phyloP scores from a whole-genome alignment of 441 rosid genomes.

The Erodium trifolium region DNA sequence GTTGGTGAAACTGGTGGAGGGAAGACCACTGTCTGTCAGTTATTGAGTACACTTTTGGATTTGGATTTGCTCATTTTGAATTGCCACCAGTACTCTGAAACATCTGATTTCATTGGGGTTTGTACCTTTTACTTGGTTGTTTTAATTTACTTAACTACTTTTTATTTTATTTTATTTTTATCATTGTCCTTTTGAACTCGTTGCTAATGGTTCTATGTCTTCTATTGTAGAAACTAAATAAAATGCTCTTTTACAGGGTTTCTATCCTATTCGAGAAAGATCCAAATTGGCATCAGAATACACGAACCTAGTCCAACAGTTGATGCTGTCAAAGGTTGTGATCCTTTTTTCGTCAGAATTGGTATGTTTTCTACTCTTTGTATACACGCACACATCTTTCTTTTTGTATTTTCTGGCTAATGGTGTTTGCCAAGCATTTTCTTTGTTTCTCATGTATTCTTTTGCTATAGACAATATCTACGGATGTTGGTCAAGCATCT shows the following conservation, averaged over 20 bases:
- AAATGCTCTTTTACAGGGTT: constrained; percentile 54
- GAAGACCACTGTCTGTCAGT: constrained; percentile 92
- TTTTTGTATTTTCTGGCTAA: constrained; percentile 3
- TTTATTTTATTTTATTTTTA: neutral
- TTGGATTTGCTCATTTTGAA: constrained; percentile 76
- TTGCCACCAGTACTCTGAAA: constrained; percentile 96
- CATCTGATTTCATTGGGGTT: constrained; percentile 98
- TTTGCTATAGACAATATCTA: constrained; percentile 49
- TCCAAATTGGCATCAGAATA: constrained; percentile 59
- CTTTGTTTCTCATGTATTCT: constrained; percentile 18
- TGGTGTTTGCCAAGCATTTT: constrained; percentile 9
- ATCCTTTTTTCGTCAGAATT: constrained; percentile 26
- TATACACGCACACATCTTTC: neutral
- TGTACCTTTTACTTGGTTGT: constrained; percentile 23
- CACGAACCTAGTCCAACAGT: constrained; percentile 41
- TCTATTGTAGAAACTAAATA: constrained; percentile 6
- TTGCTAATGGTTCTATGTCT: constrained; percentile 1
- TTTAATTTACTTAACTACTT: neutral
- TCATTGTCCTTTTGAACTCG: constrained; percentile 5
- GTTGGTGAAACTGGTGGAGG: constrained; percentile 99
- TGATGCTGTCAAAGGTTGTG: constrained; percentile 52
- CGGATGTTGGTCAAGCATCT: constrained; percentile 61
- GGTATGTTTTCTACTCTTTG: constrained; percentile 34
- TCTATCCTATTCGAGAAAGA: constrained; percentile 91
- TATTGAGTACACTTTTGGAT: constrained; percentile 49